Base-by-base conservation (phyloP, 352 stramenopile genomes). In the Pythium sp. region DNA sequence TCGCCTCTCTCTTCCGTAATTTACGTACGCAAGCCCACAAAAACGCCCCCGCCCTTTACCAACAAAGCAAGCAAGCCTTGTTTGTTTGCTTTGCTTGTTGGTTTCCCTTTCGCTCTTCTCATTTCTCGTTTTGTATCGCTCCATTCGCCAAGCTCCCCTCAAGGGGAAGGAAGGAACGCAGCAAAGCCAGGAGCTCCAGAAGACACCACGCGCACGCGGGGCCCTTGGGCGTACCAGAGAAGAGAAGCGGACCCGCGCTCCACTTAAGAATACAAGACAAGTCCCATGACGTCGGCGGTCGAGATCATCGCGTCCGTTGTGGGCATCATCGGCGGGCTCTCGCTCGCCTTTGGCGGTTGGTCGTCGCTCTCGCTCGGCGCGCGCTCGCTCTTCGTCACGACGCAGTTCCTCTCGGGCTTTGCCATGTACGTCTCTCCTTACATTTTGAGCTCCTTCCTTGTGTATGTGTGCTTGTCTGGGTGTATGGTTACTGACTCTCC, bases 301-400 rank as follows among this genome's bases (percentile, higher is more conserved):
- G 77, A 83, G 73, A 84, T 94, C 64, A 86, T 94, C 75, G 83
- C 84, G 70, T 81, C 80, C 69, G 82, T 93, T 71, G 81, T 91
- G 71, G 85, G 84, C 69, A 84, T 92, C 72, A 64, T 94, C 32
- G 85, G 88, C 74, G 88, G 88, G 43, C 72, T 96, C 60, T 93
- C 85, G 75, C 76, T 93, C n/a, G 78, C 86, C n/a, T 93, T 92
- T 58, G 88, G 83, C 71, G 88, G 88, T 30, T 96, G 88, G 88
- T 96, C 88, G 56, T 81, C 86, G 64, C 79, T 96, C 24, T 94
- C 86, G 30, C 82, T 96, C 64, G 88, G 88, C 71, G 84, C 86
- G 18, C 86, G 87, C 66, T 94, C 88, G 55, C 81, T 96, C 65
- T 96, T 94, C 64, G 73, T 88, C 3, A 84, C 84, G 2, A 92